Evolutionary conservation across 2,329 filamentous ascomycete genomes (phyloP), one percentile per base, ranked within the genome.

Genomic region (Ophiostoma ulmi): DNA sequence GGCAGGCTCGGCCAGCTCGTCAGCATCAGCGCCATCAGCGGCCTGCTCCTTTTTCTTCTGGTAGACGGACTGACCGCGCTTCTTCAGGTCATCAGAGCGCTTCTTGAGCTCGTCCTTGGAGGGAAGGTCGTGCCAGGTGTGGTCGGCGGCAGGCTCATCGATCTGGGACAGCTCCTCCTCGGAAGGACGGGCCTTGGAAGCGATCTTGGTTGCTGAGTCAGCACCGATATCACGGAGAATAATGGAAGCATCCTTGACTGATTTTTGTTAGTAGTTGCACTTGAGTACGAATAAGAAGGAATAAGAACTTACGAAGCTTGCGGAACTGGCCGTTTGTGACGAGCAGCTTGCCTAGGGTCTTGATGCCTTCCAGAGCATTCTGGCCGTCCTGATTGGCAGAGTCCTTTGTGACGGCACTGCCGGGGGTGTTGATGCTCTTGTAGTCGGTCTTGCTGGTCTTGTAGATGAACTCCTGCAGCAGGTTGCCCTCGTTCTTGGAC

Each of bases 381-480:
- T 95, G 88, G 58, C 90, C 92, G 78, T 99, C 92, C 78, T 94
- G 90, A 81, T 91, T 88, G 36, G 91, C 92, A 1, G 86, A 86
- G 0, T 91, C 89, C 83, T 93, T 96, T 77, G 88, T 86, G 67
- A 97, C 76, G 0, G 93, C 90, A 1, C 87, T 86, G 70, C 85
- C 83, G 3, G 92, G 91, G 0, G 84, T 80, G 71, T 81, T 79
- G 36, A 92, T 84, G 69, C 86, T 83, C 76, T 85, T 89, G 69
- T 88, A 87, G 69, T 89, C 87, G 73, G 95, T 89, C 66, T 91
- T 86, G 77, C 93, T 88, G 0, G 93, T 94, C 78, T 97, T 91
- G 91, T 92, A 99, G 80, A 98, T 92, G 80, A 99, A 98, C 77
- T 99, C 94, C 78, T 99, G 95, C 26, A 99, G 83, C 71, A 98